A percentile compares a stretch with the other conserved stretches of the same genome.
Evolutionary conservation across 768 basidiomycete genomes (phyloP).

Genomic region (Lactarius hatsudake): DNA sequence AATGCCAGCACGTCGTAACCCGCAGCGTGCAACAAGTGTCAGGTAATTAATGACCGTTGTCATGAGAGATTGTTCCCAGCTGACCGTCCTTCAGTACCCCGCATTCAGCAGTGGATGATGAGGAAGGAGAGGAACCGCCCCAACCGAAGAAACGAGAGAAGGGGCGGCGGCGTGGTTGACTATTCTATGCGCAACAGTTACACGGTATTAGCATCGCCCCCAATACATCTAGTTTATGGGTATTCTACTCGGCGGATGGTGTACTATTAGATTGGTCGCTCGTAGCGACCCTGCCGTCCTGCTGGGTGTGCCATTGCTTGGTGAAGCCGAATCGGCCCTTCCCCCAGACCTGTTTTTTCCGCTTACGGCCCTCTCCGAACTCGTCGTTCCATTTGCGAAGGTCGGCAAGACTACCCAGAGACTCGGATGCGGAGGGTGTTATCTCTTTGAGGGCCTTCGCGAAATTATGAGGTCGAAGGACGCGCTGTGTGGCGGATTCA

Average conservation of each 20-base stretch:
- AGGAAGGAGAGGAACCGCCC: conserved; percentile 43
- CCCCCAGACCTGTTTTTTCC: conserved; percentile 77
- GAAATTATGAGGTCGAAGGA: conserved; percentile 65
- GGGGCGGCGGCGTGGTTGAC: conserved; percentile 20
- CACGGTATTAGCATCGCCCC: background rate
- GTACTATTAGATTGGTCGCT: conserved; percentile 10
- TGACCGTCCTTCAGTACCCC: conserved; percentile 28
- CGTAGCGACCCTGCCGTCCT: conserved; percentile 46
- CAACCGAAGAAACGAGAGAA: conserved; percentile 30
- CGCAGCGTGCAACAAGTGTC: conserved; percentile 10
- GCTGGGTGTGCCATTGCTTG: conserved; percentile 40
- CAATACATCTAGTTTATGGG: background rate
- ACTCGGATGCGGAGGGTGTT: conserved; percentile 84
- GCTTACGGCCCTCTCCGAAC: conserved; percentile 81
- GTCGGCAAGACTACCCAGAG: conserved; percentile 68
- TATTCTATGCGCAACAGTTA: background rate
- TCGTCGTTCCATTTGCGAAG: conserved; percentile 90
- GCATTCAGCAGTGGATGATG: conserved; percentile 42
- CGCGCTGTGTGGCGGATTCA: conserved; percentile 33
- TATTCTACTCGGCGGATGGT: conserved; percentile 19
- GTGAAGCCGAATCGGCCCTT: conserved; percentile 87
- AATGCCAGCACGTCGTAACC: conserved; percentile 6
- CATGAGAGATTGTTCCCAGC: background rate
- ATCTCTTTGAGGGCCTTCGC: conserved; percentile 84
- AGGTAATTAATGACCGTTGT: conserved; percentile 1